Evolutionary conservation across 2,329 filamentous ascomycete genomes (phyloP).

Genomic region (Verticillium klebahnii): DNA sequence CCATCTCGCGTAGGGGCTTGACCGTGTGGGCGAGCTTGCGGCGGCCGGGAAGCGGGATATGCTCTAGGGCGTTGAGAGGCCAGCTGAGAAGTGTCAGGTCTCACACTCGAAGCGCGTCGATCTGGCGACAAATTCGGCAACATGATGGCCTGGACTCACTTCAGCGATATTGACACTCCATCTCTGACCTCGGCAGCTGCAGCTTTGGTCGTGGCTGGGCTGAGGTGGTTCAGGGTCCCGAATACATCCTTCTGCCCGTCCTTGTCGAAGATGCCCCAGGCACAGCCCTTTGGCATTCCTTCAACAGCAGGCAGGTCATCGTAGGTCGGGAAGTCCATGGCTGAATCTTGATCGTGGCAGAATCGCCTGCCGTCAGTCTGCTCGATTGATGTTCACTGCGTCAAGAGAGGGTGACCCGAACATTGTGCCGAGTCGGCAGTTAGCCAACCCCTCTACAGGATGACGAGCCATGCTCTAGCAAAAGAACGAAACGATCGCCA

Average conservation of each 20-base stretch:
- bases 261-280: constrained; percentile 49
- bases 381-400: no score
- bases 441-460: no score
- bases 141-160: constrained; percentile 27
- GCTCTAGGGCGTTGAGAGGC: constrained; percentile 34
- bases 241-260: constrained; percentile 43
- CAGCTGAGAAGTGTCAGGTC: constrained; percentile 22
- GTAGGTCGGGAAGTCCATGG: constrained; percentile 33
- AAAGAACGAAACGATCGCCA: no score
- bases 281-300: constrained; percentile 41
- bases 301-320: constrained; percentile 35
- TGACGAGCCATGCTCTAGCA: no score
- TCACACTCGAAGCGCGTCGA: not conserved
- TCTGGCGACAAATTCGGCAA: not conserved
- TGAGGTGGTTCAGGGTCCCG: constrained; percentile 50
- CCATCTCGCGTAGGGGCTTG: constrained; percentile 25
- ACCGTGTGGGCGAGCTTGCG: constrained; percentile 30
- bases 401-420: no score
- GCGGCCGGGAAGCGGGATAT: constrained; percentile 28
- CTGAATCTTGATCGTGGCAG: no score
- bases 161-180: constrained; percentile 48
- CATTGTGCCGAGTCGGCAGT: no score
- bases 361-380: no score
- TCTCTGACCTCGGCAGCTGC: constrained; percentile 38
- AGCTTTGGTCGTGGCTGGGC: constrained; percentile 34